These are phyloP conservation scores for Pythium chondricola DNA, from an alignment of 352 stramenopile species.

Conservation along the genomic window DNA sequence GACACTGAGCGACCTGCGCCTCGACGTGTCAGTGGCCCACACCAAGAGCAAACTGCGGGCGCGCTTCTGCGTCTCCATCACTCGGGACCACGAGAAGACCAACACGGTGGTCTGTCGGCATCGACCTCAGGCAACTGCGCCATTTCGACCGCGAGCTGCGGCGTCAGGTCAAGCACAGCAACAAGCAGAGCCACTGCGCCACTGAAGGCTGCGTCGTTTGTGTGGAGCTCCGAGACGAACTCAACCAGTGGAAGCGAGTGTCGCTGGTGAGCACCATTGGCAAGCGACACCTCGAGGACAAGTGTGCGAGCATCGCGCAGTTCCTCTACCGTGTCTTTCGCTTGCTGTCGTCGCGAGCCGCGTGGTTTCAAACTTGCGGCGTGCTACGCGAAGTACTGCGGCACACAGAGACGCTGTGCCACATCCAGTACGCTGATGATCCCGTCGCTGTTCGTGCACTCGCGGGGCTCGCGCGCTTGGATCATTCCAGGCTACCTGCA, in stretches of 20 bases:
- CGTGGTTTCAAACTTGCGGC: slow-evolving; percentile 42
- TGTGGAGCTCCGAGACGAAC: slow-evolving; percentile 28
- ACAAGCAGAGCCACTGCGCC: slow-evolving; percentile 10
- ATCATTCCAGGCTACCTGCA: too few relatives aligned
- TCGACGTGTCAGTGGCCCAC: slow-evolving; percentile 46
- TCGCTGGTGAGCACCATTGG: slow-evolving; percentile 33
- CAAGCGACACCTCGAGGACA: slow-evolving; percentile 41
- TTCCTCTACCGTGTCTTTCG: slow-evolving; percentile 46
- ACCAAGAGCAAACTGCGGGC: slow-evolving; percentile 31
- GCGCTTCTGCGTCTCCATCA: slow-evolving; percentile 55
- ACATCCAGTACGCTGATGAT: slow-evolving; percentile 49
- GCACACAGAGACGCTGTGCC: slow-evolving; percentile 34
- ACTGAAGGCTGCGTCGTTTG: slow-evolving; percentile 26
- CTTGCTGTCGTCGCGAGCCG: slow-evolving; percentile 28
- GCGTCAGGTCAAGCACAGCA: slow-evolving; percentile 25
- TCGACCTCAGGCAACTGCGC: slow-evolving; percentile 34
- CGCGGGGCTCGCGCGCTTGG: too few relatives aligned
- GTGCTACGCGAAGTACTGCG: slow-evolving; percentile 46
- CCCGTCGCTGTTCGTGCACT: slow-evolving; percentile 33
- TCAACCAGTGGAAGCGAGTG: slow-evolving; percentile 33
- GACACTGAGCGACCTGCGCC: slow-evolving; percentile 37
- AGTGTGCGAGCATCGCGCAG: slow-evolving; percentile 34
- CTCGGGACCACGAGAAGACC: slow-evolving; percentile 2
- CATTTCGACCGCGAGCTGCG: slow-evolving; percentile 30
- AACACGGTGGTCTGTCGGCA: slow-evolving; percentile 29